Base-by-base conservation (phyloP, 2,329 filamentous ascomycete genomes). In the Sarocladium strictum region DNA sequence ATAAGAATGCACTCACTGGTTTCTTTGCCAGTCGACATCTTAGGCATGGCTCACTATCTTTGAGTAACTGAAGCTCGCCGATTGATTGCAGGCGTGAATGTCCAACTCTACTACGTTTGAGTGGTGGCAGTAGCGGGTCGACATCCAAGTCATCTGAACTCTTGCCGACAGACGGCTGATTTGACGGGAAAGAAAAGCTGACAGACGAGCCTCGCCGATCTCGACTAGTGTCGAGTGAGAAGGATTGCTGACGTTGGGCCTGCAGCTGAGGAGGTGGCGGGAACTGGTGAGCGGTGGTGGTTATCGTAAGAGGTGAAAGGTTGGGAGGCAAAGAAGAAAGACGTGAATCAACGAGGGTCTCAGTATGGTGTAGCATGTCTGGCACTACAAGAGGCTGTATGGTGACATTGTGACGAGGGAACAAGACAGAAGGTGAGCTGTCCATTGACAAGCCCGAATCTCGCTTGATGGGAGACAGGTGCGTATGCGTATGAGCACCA, bases 71-170 rank as follows among this genome's bases (percentile, higher is more conserved):
- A 3, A 83, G 71, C 63, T 83, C 80, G 40, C 75, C 78, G 45
- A 83, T 83, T 17, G 80, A 83, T 61, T 82, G 73, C 1, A 83
- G 67, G 23, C 77, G 74, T 35, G 76, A 74, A 58, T 78, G 78
- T 3, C 76, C 77, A 27, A 77, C 72, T 41, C 78, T 72, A 53
- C 74, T 78, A 58, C 75, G 71, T 64, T 81, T 81, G 54, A 83
- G 61, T 3, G 80, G 80, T 7, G 80, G 80, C 2, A 83, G 68
- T 38, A 80, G 65, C 17, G 77, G 72, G 54, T 83, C 78, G 35
- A 72, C 67, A 47, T 79, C 76, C 1, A 74, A 68, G 53, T 80
- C 77, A 10, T 70, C 64, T 5, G 73, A 75, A 27, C 67, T 69
- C 56, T 73, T 69, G 61, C 68, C 58, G 53, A 61, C 58, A 2